Conservation (phyloP, 352 stramenopile genomes). For the Phytophthora tentaculata region DNA sequence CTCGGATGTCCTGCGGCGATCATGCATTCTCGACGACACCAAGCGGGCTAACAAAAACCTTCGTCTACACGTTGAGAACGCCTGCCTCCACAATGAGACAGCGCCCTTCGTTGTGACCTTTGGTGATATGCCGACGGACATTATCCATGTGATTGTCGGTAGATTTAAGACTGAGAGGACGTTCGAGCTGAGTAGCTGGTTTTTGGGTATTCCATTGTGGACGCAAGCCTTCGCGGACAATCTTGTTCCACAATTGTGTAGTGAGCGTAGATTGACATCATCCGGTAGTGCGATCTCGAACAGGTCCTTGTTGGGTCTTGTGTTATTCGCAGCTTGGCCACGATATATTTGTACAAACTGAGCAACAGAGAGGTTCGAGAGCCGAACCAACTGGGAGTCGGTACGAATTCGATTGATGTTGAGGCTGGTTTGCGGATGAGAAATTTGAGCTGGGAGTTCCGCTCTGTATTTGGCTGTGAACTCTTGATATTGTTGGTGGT, state of each 20-base stretch:
- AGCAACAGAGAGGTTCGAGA: background rate
- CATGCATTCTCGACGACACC: background rate
- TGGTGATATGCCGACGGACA: constrained; percentile 5
- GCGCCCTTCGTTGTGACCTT: too few relatives aligned
- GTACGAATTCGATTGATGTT: too few relatives aligned
- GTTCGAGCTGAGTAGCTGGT: background rate
- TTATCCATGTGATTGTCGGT: background rate
- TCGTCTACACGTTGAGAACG: background rate
- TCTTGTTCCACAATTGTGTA: too few relatives aligned
- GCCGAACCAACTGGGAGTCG: background rate
- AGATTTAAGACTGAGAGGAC: constrained; percentile 1
- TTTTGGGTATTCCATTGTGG: too few relatives aligned
- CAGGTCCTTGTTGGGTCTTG: constrained; percentile 15
- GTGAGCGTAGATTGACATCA: background rate
- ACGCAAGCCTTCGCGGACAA: too few relatives aligned
- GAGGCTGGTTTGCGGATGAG: too few relatives aligned
- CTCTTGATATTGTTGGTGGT: too few relatives aligned
- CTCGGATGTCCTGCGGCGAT: too few relatives aligned
- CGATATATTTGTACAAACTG: constrained; percentile 9
- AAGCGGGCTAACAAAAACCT: constrained; percentile 5
- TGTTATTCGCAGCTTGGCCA: background rate
- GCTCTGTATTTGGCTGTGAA: too few relatives aligned
- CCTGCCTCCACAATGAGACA: constrained; percentile 4
- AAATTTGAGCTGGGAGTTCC: too few relatives aligned
- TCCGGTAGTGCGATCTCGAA: background rate